phyloP scores from a whole-genome alignment of 2,329 filamentous ascomycete genomes.

The Fusarium camptoceras region DNA sequence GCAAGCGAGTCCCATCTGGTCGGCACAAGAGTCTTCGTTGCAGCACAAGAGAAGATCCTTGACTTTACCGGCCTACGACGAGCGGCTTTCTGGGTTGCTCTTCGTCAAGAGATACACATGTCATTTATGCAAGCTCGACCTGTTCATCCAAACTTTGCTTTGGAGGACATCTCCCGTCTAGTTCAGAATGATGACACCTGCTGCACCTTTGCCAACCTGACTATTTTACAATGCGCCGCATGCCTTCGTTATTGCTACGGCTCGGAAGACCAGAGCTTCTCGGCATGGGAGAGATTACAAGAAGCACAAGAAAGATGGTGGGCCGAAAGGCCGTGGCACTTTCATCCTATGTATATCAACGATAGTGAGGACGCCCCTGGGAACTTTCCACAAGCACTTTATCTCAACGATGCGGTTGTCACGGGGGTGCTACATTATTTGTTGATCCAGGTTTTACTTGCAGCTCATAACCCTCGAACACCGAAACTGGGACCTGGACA shows the following conservation, averaged over 20 bases:
- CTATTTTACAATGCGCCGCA: conserved; percentile 46
- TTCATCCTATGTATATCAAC: conserved; percentile 44
- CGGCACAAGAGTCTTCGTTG: conserved; percentile 47
- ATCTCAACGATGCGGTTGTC: conserved; percentile 47
- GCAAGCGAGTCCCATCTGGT: conserved; percentile 46
- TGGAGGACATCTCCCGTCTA: conserved; percentile 39
- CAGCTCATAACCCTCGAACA: conserved; percentile 46
- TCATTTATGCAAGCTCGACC: conserved; percentile 48
- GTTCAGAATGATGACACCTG: conserved; percentile 42
- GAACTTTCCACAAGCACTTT: conserved; percentile 40
- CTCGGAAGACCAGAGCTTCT: conserved; percentile 42
- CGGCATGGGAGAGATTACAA: conserved; percentile 38
- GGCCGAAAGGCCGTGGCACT: conserved; percentile 47
- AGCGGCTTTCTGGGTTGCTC: conserved; percentile 47
- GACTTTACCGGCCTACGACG: conserved; percentile 47
- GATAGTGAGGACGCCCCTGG: conserved; percentile 1
- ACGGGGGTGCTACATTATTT: conserved; percentile 48
- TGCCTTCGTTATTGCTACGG: conserved; percentile 49
- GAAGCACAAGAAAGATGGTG: conserved; percentile 47
- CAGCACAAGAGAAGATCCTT: conserved; percentile 45
- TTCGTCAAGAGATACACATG: conserved; percentile 49
- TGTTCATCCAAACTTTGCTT: conserved; percentile 45
- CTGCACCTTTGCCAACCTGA: conserved; percentile 45
- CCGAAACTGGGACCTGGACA: conserved; percentile 45
- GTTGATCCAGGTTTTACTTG: conserved; percentile 45